phyloP scores from a whole-genome alignment of 805 yeast genomes.

The Monosporozyma servazzii region DNA sequence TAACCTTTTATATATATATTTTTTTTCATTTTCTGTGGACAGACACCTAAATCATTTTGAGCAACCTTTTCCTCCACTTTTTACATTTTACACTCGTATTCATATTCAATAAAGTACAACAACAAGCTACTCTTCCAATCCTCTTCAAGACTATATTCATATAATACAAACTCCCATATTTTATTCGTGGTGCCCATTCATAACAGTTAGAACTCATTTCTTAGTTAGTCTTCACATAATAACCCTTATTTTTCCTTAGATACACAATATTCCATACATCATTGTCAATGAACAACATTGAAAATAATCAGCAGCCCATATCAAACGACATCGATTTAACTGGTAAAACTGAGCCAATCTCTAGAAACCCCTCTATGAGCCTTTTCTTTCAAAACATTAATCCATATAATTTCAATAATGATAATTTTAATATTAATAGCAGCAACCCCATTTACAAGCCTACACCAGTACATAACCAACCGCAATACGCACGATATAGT shows the following conservation, averaged over 20 bases:
- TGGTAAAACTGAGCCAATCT: not conserved
- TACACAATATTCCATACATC: not conserved
- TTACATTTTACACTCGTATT: not conserved
- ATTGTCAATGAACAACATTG: not conserved
- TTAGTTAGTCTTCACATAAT: not conserved
- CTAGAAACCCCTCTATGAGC: not conserved
- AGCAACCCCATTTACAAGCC: not conserved
- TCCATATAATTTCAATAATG: not conserved
- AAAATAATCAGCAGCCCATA: not conserved
- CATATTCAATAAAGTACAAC: too few species aligned
- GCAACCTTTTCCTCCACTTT: not conserved
- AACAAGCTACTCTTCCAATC: not conserved
- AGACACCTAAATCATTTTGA: not conserved
- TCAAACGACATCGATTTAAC: not conserved
- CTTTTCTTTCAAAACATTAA: not conserved
- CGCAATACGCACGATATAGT: not conserved
- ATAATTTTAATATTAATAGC: not conserved
- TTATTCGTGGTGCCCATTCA: too few species aligned
- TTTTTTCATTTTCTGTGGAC: not conserved
- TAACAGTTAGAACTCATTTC: not conserved
- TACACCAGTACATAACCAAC: not conserved
- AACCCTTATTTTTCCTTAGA: not conserved
- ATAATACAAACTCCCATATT: not conserved
- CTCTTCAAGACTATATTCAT: not conserved
- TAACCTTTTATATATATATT: too few species aligned